Percentiles rank a stretch among this genome's conserved stretches.
Conservation (phyloP, 441 rosid species). For the Erodium chrysanthum region DNA sequence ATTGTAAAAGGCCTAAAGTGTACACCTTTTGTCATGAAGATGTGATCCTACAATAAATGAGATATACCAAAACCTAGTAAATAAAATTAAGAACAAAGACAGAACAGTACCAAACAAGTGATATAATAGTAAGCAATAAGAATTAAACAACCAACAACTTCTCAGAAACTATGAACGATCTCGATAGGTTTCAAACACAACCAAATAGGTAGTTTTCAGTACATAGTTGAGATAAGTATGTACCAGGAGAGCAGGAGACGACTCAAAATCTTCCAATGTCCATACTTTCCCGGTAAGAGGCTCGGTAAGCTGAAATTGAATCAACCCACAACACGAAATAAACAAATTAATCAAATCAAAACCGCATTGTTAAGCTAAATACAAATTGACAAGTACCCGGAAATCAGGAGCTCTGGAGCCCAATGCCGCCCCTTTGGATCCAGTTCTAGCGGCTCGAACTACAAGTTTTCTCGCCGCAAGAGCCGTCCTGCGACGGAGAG, state of each 20-base stretch:
- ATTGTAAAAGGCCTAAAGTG: no score
- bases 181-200: no score
- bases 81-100: neutral
- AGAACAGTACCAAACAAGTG: neutral
- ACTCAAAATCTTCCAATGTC: slow-evolving; percentile 66
- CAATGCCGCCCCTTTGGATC: slow-evolving; percentile 45
- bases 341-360: neutral
- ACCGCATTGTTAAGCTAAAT: neutral
- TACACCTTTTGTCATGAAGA: no score
- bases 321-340: neutral
- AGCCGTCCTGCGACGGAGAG: slow-evolving; percentile 8
- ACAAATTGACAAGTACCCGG: slow-evolving; percentile 24
- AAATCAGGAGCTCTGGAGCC: slow-evolving; percentile 62
- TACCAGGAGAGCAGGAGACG: slow-evolving; percentile 70
- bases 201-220: no score
- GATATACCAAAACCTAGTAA: no score
- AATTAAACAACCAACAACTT: no score
- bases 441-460: slow-evolving; percentile 55
- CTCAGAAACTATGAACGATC: no score
- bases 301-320: slow-evolving; percentile 44
- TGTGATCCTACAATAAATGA: neutral
- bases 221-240: neutral
- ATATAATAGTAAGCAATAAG: no score
- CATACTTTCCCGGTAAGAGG: slow-evolving; percentile 66
- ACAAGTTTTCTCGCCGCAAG: slow-evolving; percentile 22